phyloP scores from a whole-genome alignment of 2,329 filamentous ascomycete species.

The Rutstroemia sp. region DNA sequence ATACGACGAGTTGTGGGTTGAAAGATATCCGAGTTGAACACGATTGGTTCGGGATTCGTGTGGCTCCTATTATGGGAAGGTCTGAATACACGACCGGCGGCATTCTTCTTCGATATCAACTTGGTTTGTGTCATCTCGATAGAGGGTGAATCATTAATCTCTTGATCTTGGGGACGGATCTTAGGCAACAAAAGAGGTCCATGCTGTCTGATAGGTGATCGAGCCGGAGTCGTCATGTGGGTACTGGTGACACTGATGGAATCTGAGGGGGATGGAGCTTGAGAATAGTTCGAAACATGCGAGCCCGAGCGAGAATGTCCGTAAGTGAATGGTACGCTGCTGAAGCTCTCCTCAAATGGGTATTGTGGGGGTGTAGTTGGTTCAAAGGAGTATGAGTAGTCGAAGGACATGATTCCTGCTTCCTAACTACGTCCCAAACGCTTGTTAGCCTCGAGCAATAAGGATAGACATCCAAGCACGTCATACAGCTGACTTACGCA shows the following conservation, averaged over 20 bases:
- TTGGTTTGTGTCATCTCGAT: slow-evolving; percentile 43
- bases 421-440: slow-evolving; percentile 41
- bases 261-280: slow-evolving; percentile 50
- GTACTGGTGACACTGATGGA: slow-evolving; percentile 56
- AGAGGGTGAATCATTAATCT: slow-evolving; percentile 50
- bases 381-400: slow-evolving; percentile 51
- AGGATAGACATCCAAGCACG: background rate
- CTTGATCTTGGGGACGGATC: slow-evolving; percentile 78
- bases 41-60: slow-evolving; percentile 51
- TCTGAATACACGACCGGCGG: slow-evolving; percentile 31
- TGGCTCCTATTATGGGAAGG: slow-evolving; percentile 49
- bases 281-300: slow-evolving; percentile 47
- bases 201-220: slow-evolving; percentile 68
- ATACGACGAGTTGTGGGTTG: slow-evolving; percentile 25
- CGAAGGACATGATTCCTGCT: slow-evolving; percentile 51
- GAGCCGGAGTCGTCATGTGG: slow-evolving; percentile 59
- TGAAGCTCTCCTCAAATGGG: slow-evolving; percentile 48
- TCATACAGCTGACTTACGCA: slow-evolving; percentile 17
- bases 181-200: slow-evolving; percentile 77
- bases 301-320: slow-evolving; percentile 32
- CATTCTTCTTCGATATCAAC: slow-evolving; percentile 32
- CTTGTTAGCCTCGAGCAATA: slow-evolving; percentile 13
- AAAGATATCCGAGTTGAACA: slow-evolving; percentile 29
- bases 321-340: slow-evolving; percentile 45
- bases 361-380: slow-evolving; percentile 44